Conservation (phyloP, 2,329 filamentous ascomycete species). For the Hirsutella rhossiliensis region DNA sequence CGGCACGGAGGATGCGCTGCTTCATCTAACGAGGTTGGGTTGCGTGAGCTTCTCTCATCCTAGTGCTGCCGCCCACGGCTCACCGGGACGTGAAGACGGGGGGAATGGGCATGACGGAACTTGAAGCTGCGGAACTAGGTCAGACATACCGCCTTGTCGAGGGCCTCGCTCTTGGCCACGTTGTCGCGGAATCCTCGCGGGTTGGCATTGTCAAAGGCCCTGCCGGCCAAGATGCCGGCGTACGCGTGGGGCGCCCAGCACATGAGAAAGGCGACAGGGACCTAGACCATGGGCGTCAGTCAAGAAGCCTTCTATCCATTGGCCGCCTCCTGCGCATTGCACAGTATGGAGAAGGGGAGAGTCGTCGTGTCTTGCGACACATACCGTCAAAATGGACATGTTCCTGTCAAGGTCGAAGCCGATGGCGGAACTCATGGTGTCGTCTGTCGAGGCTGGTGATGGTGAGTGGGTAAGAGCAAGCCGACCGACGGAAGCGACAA, state of each 20-base stretch:
- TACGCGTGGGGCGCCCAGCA: constrained; percentile 23
- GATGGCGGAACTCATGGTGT: constrained; percentile 17
- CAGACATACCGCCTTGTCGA: constrained; percentile 16
- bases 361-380: not conserved
- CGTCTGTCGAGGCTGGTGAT: not conserved
- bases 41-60: not conserved
- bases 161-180: constrained; percentile 17
- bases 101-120: not conserved
- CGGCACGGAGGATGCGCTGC: constrained; percentile 39
- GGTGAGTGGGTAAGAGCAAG: not conserved
- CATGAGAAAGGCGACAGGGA: constrained; percentile 26
- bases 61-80: too few species aligned
- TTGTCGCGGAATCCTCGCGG: constrained; percentile 22
- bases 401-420: constrained; percentile 23
- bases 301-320: not conserved
- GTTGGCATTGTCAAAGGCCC: constrained; percentile 24
- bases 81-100: not conserved
- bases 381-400: constrained; percentile 16
- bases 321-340: not conserved
- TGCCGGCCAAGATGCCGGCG: constrained; percentile 14
- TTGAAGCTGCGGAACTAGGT: not conserved
- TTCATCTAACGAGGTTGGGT: not conserved
- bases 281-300: constrained; percentile 11
- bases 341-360: not conserved
- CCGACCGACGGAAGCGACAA: too few species aligned